A percentile compares a stretch with the other conserved stretches of the same genome.
Conservation (phyloP, 2,329 filamentous ascomycete species). For the Coniella lustricola region DNA sequence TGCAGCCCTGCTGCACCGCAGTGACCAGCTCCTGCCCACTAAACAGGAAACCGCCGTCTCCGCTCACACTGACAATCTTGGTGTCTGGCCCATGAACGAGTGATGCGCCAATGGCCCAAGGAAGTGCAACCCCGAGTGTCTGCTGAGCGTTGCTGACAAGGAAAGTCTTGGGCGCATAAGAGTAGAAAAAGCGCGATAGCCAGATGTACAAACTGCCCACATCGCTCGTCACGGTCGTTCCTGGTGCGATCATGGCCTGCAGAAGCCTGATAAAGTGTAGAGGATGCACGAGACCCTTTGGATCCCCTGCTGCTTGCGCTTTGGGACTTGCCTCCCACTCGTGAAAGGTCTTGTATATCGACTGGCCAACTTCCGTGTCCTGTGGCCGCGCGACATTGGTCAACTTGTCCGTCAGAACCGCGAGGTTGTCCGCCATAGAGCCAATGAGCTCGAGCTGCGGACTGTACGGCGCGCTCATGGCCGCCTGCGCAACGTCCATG, state of each 20-base stretch:
- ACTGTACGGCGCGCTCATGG: conserved; percentile 34
- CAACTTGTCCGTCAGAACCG: conserved; percentile 27
- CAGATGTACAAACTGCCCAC: conserved; percentile 44
- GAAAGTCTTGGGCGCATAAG: conserved; percentile 35
- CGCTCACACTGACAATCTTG: conserved; percentile 38
- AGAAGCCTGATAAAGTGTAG: conserved; percentile 37
- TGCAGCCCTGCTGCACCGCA: conserved; percentile 38
- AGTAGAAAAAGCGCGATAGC: conserved; percentile 38
- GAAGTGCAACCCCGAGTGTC: conserved; percentile 40
- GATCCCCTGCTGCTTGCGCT: conserved; percentile 17
- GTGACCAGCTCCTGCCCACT: conserved; percentile 38
- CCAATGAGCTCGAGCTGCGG: conserved; percentile 36
- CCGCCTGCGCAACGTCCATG: conserved; percentile 33
- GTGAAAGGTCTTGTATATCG: conserved; percentile 29
- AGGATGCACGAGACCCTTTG: conserved; percentile 32
- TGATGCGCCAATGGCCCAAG: conserved; percentile 40
- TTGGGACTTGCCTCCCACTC: conserved; percentile 26
- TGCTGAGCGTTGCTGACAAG: conserved; percentile 42
- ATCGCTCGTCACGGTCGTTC: conserved; percentile 37
- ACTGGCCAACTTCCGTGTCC: conserved; percentile 27
- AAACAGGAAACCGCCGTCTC: conserved; percentile 45
- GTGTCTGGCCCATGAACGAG: conserved; percentile 32
- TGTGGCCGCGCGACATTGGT: conserved; percentile 27
- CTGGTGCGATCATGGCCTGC: conserved; percentile 31
- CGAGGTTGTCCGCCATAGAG: conserved; percentile 33